Evolutionary conservation across 495 filamentous ascomycete species (phyloP).

Genomic region (Articulospora tetracladia): DNA sequence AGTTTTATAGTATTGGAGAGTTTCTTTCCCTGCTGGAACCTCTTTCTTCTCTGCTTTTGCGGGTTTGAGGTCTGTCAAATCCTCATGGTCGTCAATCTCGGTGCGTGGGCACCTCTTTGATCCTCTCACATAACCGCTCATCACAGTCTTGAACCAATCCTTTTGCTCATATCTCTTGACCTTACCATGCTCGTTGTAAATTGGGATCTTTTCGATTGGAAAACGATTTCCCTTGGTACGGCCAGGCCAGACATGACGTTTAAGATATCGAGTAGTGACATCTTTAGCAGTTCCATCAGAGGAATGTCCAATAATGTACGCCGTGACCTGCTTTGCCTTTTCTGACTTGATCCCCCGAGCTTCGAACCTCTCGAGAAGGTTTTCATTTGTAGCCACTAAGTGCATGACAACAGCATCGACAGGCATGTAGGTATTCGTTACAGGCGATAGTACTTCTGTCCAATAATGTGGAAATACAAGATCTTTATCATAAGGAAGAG

Average conservation of each 20-base stretch:
- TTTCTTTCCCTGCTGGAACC: slow-evolving; percentile 68
- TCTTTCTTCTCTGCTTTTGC: slow-evolving; percentile 69
- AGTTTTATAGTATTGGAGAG: slow-evolving; percentile 80
- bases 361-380: slow-evolving; percentile 74
- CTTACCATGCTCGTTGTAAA: slow-evolving; percentile 70
- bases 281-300: slow-evolving; percentile 89
- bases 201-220: slow-evolving; percentile 68
- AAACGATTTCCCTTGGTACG: slow-evolving; percentile 86
- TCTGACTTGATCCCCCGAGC: slow-evolving; percentile 78
- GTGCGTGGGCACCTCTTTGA: slow-evolving; percentile 40
- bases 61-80: slow-evolving; percentile 67
- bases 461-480: slow-evolving; percentile 71
- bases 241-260: slow-evolving; percentile 77
- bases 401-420: slow-evolving; percentile 72
- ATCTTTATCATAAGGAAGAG: slow-evolving; percentile 26
- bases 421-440: slow-evolving; percentile 70
- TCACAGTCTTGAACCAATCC: slow-evolving; percentile 83
- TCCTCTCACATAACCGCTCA: slow-evolving; percentile 61
- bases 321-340: slow-evolving; percentile 82
- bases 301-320: slow-evolving; percentile 86
- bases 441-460: slow-evolving; percentile 81
- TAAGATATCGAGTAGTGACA: slow-evolving; percentile 89
- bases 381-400: slow-evolving; percentile 62
- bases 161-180: slow-evolving; percentile 64
- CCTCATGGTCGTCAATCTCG: slow-evolving; percentile 72